phyloP scores from a whole-genome alignment of 768 basidiomycete genomes.

The Tremella yokohamensis region DNA sequence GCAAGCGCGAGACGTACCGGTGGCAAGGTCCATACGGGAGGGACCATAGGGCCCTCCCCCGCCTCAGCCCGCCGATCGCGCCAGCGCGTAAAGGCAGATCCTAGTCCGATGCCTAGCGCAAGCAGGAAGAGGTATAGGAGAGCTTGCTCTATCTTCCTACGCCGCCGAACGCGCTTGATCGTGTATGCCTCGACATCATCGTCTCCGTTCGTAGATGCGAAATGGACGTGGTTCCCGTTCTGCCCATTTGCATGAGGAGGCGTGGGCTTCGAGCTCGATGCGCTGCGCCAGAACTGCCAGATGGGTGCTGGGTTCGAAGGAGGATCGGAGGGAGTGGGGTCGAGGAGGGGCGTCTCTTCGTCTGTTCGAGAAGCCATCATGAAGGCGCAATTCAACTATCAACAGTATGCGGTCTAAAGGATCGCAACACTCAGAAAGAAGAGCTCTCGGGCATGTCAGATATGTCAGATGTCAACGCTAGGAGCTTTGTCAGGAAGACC shows the following conservation, averaged over 20 bases:
- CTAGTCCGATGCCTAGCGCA: not conserved
- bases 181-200: not conserved
- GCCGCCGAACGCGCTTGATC: not conserved
- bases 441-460: no score
- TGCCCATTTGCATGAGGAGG: no score
- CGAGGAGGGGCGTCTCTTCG: not conserved
- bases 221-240: no score
- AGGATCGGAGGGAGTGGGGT: not conserved
- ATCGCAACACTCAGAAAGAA: no score
- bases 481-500: no score
- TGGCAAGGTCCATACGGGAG: slow-evolving; percentile 39
- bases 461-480: no score
- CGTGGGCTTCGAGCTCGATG: not conserved
- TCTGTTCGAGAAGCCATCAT: not conserved
- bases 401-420: no score
- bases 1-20: slow-evolving; percentile 20
- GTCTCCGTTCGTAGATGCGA: not conserved
- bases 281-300: slow-evolving; percentile 1
- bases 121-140: not conserved
- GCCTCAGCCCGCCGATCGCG: not conserved
- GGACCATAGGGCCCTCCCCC: slow-evolving; percentile 35
- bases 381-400: no score
- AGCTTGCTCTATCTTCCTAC: not conserved
- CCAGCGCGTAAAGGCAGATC: not conserved
- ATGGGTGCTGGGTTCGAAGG: not conserved